A percentile compares a stretch with the other conserved stretches of the same genome.
Evolutionary conservation across 305 asterid genomes (phyloP).

Genomic region (Fraxinus floribunda): DNA sequence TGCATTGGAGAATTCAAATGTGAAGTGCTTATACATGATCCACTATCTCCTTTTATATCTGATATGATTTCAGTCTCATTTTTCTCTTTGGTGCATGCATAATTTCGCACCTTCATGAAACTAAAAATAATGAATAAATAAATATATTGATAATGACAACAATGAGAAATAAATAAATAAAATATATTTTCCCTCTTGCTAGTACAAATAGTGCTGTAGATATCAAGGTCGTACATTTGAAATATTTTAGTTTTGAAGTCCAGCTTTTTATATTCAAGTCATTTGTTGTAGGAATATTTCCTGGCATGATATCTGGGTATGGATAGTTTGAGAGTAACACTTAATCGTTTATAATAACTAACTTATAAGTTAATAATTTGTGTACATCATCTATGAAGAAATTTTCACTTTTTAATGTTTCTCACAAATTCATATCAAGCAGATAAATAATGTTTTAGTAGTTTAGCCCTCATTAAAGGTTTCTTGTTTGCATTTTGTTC

Average conservation of each 20-base stretch:
- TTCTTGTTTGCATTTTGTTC: neutral
- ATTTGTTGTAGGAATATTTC: conserved; percentile 1
- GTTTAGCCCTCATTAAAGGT: neutral
- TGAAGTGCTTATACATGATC: neutral
- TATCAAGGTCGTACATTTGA: neutral
- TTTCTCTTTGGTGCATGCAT: neutral
- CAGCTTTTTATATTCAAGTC: neutral
- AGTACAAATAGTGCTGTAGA: neutral
- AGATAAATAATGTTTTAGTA: neutral
- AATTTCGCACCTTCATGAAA: neutral
- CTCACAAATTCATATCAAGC: neutral
- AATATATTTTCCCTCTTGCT: neutral
- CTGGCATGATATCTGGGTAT: neutral
- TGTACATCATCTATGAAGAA: neutral
- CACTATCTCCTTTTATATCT: neutral
- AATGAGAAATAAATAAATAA: neutral
- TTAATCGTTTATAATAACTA: neutral
- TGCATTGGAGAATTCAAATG: neutral
- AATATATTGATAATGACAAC: neutral
- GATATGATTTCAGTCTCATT: neutral
- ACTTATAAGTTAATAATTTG: neutral
- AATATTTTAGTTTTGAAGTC: neutral
- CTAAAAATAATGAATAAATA: neutral
- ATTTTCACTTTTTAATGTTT: neutral
- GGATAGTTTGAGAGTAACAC: neutral